Base-by-base conservation (phyloP, 2,329 filamentous ascomycete genomes). In the Graphium sp. region DNA sequence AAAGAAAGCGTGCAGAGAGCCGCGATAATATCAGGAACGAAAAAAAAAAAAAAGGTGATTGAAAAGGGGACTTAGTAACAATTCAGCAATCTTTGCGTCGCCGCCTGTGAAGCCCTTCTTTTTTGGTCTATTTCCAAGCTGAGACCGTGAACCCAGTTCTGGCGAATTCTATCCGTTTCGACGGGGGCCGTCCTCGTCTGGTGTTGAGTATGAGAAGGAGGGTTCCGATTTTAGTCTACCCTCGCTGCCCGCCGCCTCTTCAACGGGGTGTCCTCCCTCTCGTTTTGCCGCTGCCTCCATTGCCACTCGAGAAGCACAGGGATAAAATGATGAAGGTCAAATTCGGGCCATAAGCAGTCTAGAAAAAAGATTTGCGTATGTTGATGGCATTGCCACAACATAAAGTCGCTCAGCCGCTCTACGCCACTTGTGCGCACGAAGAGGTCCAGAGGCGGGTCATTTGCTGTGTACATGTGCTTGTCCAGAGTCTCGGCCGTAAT, bases 321-420 rank as follows among this genome's bases (percentile, higher is more conserved):
- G 12, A 98, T 52, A 51, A 95, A 94, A 34, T 85, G 70, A 74
- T 84, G 87, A 5, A 98, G 62, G 46, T 92, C 84, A 42, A 98
- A 94, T 37, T 94, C 83, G 2, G 89, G 89, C 89, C 89, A 98
- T 36, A 93, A 61, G 38, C 82, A 89, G 42, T 92, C 70, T 32
- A 94, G 55, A 47, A 95, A 98, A 34, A 91, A 82, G 37, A 98
- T 78, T 34, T 92, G 79, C 0, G 89, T 94, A 37, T 87, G 65
- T 45, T 93, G 72, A 46, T 95, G 85, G 42, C 82, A 89, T 53
- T 98, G 89, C 89, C 89, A 98, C 19, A 98, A 72, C 85, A 98
- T 89, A 43, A 95, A 98, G 49, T 98, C 89, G 46, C 84, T 94
- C 34, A 98, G 59, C 27, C 89, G 69, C 50, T 85, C 78, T 10